A percentile compares a stretch with the other conserved stretches of the same genome.
Evolutionary conservation across 2,329 filamentous ascomycete genomes (phyloP).

Genomic region (Fusarium humuli): DNA sequence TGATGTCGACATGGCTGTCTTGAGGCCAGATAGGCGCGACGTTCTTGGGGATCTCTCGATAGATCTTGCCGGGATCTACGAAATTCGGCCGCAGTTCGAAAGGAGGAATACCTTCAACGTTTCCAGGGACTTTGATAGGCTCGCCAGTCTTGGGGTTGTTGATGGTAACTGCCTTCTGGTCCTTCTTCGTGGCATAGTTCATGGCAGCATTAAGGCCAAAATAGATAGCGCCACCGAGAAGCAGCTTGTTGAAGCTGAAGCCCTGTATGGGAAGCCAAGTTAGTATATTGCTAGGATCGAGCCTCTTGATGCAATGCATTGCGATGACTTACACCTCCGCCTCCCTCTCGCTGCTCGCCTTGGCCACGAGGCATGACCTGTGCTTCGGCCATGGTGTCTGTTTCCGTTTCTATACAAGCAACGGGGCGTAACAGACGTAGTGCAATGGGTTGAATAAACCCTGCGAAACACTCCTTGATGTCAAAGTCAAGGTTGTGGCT

Average conservation of each 20-base stretch:
- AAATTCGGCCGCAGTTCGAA: conserved; percentile 72
- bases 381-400: conserved; percentile 45
- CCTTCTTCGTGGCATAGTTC: conserved; percentile 64
- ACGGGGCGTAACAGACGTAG: not conserved
- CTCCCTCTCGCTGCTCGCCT: conserved; percentile 40
- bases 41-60: conserved; percentile 73
- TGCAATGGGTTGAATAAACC: conserved; percentile 5
- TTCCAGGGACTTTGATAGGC: conserved; percentile 64
- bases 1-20: conserved; percentile 82
- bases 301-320: not conserved
- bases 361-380: conserved; percentile 43
- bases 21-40: conserved; percentile 90
- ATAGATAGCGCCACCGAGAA: conserved; percentile 66
- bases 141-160: conserved; percentile 64
- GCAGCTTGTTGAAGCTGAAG: conserved; percentile 59
- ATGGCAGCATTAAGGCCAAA: conserved; percentile 69
- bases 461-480: conserved; percentile 21
- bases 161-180: conserved; percentile 60
- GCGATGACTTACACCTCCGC: conserved; percentile 46
- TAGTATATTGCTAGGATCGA: conserved; percentile 10
- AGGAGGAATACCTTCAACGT: conserved; percentile 69
- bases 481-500: conserved; percentile 31
- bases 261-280: conserved; percentile 42
- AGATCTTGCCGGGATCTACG: conserved; percentile 66
- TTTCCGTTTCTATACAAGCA: conserved; percentile 14